phyloP scores from a whole-genome alignment of 306 rosid genomes.

The Cucurbita maxima region DNA sequence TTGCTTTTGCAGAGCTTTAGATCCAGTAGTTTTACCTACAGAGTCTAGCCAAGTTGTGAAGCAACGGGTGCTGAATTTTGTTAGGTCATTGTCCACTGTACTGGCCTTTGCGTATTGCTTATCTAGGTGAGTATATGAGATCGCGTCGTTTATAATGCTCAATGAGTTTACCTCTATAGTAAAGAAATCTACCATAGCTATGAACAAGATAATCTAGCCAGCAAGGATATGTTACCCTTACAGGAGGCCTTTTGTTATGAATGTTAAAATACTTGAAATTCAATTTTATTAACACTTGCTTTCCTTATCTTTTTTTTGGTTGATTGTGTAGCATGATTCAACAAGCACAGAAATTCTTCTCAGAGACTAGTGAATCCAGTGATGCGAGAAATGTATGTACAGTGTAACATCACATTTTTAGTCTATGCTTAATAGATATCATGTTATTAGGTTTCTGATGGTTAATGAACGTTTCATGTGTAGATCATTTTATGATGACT shows the following conservation, averaged over 20 bases:
- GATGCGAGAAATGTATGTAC: conserved; percentile 57
- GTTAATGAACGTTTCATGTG: not conserved
- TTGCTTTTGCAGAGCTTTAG: conserved; percentile 53
- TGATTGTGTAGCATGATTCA: conserved; percentile 53
- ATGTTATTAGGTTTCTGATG: not conserved
- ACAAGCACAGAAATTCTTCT: conserved; percentile 57
- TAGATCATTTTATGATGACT: not conserved
- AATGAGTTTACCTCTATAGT: not conserved
- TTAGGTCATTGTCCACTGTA: conserved; percentile 75
- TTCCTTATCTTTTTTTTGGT: not conserved
- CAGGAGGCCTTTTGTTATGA: not conserved
- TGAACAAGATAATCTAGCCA: not conserved
- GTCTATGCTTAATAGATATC: not conserved
- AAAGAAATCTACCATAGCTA: not conserved
- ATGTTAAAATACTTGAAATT: not conserved
- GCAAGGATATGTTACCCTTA: not conserved
- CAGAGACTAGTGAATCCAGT: conserved; percentile 46
- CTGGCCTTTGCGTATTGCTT: conserved; percentile 79
- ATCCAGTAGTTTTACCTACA: conserved; percentile 59
- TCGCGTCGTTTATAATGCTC: conserved; percentile 9
- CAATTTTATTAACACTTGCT: not conserved
- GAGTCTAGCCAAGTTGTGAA: conserved; percentile 65
- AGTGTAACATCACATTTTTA: not conserved
- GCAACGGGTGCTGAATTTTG: conserved; percentile 62
- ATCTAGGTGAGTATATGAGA: conserved; percentile 51